Conservation (phyloP, 306 rosid species). For the Fragaria iinumae region DNA sequence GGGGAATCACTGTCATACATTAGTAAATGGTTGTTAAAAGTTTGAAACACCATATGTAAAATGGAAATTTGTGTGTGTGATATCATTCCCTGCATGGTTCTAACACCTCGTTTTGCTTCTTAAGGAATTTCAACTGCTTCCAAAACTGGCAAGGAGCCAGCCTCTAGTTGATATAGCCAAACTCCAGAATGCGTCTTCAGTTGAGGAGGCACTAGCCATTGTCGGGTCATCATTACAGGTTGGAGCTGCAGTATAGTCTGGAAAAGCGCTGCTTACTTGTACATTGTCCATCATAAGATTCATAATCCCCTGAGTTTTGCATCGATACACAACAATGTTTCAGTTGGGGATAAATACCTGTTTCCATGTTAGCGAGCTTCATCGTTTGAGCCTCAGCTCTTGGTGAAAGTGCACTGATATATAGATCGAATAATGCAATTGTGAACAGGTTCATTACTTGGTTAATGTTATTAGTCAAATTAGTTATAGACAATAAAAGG, state of each 20-base stretch:
- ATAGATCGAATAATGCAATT: not conserved
- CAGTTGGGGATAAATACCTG: not conserved
- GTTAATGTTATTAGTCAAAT: not conserved
- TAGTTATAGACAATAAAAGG: not conserved
- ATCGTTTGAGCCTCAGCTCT: not conserved
- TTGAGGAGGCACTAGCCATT: constrained; percentile 77
- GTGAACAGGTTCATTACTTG: not conserved
- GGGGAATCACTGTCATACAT: too few relatives aligned
- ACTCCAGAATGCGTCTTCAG: constrained; percentile 75
- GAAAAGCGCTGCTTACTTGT: not conserved
- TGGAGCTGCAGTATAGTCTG: constrained; percentile 36
- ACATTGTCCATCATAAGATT: not conserved
- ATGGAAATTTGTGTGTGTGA: not conserved
- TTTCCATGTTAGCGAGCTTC: not conserved
- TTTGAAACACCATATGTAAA: not conserved
- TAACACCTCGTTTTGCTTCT: constrained; percentile 1
- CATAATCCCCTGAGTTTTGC: not conserved
- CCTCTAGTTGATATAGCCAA: constrained; percentile 67
- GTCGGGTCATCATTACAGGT: constrained; percentile 49
- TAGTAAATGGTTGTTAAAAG: not conserved
- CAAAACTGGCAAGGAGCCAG: constrained; percentile 77
- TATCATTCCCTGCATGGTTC: not conserved
- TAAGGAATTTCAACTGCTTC: constrained; percentile 89
- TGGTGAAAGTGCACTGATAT: not conserved
- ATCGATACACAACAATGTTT: not conserved